Evolutionary conservation across 225 moss, liverwort and hornwort genomes (phyloP).

Genomic region (Polytrichum commune): DNA sequence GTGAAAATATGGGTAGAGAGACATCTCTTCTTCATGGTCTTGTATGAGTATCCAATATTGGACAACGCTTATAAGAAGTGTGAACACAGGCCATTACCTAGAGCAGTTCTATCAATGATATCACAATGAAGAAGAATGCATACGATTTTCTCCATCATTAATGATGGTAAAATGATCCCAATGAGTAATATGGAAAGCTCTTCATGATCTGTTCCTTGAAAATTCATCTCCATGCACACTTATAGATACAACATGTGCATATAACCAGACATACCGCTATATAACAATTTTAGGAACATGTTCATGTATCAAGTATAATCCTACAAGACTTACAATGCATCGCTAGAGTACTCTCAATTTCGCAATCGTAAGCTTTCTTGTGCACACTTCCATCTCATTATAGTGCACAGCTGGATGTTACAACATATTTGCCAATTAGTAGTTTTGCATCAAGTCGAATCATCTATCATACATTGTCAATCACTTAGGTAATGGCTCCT

Average conservation of each 20-base stretch:
- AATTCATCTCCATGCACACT: constrained; percentile 29
- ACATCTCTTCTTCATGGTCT: constrained; percentile 4
- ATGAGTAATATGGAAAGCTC: constrained; percentile 38
- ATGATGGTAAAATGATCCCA: constrained; percentile 23
- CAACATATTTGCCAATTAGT: too few relatives aligned
- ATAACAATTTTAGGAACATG: not conserved
- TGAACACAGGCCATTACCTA: constrained; percentile 30
- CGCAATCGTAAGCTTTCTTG: not conserved
- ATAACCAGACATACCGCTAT: constrained; percentile 28
- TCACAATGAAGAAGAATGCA: constrained; percentile 39
- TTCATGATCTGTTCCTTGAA: constrained; percentile 16
- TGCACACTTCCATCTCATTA: constrained; percentile 30
- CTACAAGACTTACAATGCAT: not conserved
- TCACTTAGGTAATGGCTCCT: too few relatives aligned
- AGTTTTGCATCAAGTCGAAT: too few relatives aligned
- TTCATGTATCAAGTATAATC: constrained; percentile 2
- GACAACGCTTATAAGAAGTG: not conserved
- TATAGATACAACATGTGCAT: constrained; percentile 31
- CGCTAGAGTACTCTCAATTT: constrained; percentile 3
- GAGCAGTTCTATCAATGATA: constrained; percentile 26
- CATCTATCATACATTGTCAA: too few relatives aligned
- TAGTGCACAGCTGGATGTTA: too few relatives aligned
- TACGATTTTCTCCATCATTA: not conserved
- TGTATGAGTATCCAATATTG: not conserved
- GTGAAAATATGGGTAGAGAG: constrained; percentile 22